phyloP scores from a whole-genome alignment of 805 yeast species.

The Zygosaccharomyces bisporus region DNA sequence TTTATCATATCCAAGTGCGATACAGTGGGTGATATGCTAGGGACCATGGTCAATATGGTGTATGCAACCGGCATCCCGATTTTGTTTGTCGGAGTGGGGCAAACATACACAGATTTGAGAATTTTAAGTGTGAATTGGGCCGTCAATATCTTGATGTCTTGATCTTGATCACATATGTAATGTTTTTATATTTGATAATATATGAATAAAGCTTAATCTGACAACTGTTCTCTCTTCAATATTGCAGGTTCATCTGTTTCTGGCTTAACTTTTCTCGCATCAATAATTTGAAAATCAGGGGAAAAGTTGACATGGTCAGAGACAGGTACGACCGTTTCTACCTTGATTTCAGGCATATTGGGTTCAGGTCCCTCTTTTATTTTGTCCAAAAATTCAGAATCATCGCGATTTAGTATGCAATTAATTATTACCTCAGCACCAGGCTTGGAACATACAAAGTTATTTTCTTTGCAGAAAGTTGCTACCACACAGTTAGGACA shows the following conservation, averaged over 20 bases:
- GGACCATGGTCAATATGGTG: constrained; percentile 96
- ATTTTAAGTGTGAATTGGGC: constrained; percentile 90
- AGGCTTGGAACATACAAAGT: constrained; percentile 79
- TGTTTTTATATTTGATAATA: background rate
- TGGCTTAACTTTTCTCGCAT: constrained; percentile 27
- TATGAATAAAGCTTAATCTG: background rate
- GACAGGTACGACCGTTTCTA: constrained; percentile 66
- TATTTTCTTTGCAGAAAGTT: constrained; percentile 72
- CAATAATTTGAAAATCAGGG: constrained; percentile 53
- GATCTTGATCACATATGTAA: constrained; percentile 6
- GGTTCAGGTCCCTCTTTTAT: constrained; percentile 71
- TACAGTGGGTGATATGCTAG: constrained; percentile 94
- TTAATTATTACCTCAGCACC: constrained; percentile 74
- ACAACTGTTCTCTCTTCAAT: background rate
- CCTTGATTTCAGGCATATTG: constrained; percentile 61
- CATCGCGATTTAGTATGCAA: constrained; percentile 51
- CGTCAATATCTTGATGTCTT: constrained; percentile 75
- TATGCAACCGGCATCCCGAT: constrained; percentile 95
- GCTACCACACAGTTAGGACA: constrained; percentile 84
- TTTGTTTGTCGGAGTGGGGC: constrained; percentile 93
- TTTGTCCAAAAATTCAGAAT: constrained; percentile 23
- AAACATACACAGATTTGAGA: constrained; percentile 90
- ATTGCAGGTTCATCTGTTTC: background rate
- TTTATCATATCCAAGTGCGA: constrained; percentile 93
- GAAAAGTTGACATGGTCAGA: constrained; percentile 57